phyloP scores from a whole-genome alignment of 2,329 filamentous ascomycete genomes.

The Phyllosticta citrichinensis region DNA sequence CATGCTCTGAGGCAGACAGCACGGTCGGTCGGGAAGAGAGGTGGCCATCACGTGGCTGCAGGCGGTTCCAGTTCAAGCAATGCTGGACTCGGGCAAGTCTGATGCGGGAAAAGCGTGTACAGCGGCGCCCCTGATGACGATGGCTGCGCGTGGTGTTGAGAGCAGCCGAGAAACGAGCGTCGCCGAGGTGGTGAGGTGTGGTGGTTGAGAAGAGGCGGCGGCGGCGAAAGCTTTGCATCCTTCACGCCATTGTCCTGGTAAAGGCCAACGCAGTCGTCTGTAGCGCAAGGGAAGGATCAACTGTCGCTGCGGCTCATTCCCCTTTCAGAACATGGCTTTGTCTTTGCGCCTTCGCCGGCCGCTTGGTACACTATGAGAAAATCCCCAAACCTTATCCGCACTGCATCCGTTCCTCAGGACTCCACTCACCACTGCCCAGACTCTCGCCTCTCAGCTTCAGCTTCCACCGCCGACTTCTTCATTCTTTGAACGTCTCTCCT shows the following conservation, averaged over 20 bases:
- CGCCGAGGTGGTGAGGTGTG: not conserved
- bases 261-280: not conserved
- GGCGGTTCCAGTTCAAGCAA: not conserved
- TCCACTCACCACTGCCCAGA: not conserved
- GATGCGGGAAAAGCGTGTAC: not conserved
- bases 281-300: not conserved
- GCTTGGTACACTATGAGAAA: constrained; percentile 1
- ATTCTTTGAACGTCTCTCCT: not conserved
- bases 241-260: not conserved
- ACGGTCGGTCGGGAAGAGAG: not conserved
- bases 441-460: not conserved
- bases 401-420: constrained; percentile 1
- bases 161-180: no score
- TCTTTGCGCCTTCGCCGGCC: not conserved
- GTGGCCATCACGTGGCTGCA: not conserved
- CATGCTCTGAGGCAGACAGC: not conserved
- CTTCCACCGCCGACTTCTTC: not conserved
- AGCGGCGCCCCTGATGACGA: not conserved
- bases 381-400: constrained; percentile 10
- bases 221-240: not conserved
- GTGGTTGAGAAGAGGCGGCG: not conserved
- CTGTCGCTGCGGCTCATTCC: not conserved
- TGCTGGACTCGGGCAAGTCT: not conserved
- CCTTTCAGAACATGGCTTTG: not conserved
- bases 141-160: not conserved